Percentiles rank a stretch among this genome's conserved stretches.
Conservation (phyloP, 192 early-diverging fungal species). For the Coemansia sp. region DNA sequence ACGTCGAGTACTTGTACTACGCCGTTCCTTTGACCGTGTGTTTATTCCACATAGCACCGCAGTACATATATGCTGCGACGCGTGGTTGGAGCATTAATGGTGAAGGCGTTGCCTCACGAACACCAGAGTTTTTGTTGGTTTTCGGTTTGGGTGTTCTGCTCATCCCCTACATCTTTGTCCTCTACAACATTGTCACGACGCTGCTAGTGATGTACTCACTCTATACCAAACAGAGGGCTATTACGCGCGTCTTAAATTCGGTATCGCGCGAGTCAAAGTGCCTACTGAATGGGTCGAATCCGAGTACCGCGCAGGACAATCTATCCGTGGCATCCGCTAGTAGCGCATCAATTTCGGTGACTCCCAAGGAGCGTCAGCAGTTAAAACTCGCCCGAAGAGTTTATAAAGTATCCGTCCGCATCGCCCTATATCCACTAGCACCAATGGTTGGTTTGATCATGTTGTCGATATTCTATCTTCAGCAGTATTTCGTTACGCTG, state of each 20-base stretch:
- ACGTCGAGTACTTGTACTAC: constrained; percentile 34
- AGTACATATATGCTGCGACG: constrained; percentile 13
- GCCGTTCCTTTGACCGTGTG: constrained; percentile 12
- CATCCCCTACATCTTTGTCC: constrained; percentile 17
- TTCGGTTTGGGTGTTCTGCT: constrained; percentile 6
- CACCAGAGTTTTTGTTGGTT: constrained; percentile 10
- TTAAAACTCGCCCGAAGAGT: constrained; percentile 26
- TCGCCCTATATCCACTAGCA: constrained; percentile 33
- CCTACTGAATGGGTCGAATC: constrained; percentile 1
- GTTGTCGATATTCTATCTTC: constrained; percentile 5
- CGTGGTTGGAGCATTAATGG: constrained; percentile 11
- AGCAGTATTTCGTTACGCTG: constrained; percentile 20
- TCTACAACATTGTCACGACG: constrained; percentile 38
- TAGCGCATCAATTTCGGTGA: not conserved
- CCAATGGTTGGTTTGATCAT: constrained; percentile 19
- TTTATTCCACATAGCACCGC: constrained; percentile 8
- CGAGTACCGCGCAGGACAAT: not conserved
- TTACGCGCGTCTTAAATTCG: constrained; percentile 10
- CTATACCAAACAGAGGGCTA: constrained; percentile 20
- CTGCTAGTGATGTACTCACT: constrained; percentile 19
- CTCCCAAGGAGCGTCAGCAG: constrained; percentile 18
- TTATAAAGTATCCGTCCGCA: constrained; percentile 32
- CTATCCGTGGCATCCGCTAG: not conserved
- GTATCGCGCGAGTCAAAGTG: constrained; percentile 6
- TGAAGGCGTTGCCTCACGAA: constrained; percentile 3